Evolutionary conservation across 2,329 filamentous ascomycete genomes (phyloP), one percentile per base, ranked within the genome.

Genomic region (Fusarium illudens): DNA sequence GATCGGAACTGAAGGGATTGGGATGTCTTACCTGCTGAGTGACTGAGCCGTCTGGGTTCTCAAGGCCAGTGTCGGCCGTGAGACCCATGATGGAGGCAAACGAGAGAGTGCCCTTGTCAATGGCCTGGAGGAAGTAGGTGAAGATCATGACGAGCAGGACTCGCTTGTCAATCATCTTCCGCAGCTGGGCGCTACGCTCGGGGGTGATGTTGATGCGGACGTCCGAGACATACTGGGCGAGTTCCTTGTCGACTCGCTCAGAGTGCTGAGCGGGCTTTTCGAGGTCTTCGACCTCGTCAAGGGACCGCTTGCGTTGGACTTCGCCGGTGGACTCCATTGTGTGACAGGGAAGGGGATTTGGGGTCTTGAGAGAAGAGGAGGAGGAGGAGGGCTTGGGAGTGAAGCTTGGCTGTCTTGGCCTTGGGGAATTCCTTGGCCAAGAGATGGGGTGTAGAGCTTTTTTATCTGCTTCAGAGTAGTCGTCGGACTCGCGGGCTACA

Each of bases 71-170:
- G 67, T 89, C 85, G 6, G 81, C 73, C 0, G 79, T 78, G 50
- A 90, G 81, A 27, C 85, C 86, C 87, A 90, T 90, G 74, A 90
- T 89, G 44, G 85, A 86, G 9, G 87, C 86, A 84, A 83, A 90
- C 1, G 84, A 87, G 73, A 91, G 79, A 0, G 89, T 91, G 25
- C 88, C 88, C 76, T 91, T 91, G 76, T 91, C 89, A 46, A 91
- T 82, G 46, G 88, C 85, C 73, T 92, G 91, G 20, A 93, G 78
- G 73, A 93, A 92, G 77, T 93, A 93, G 0, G 90, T 92, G 49
- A 85, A 77, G 60, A 93, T 84, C 91, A 94, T 93, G 75, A 93
- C 82, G 3, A 84, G 78, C 42, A 94, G 79, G 3, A 93, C 85
- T 30, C 90, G 86, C 64, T 82, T 84, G 77, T 93, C 90, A 68